These are phyloP conservation scores for Tagetes erecta DNA, from an alignment of 129 eudicot genomes.

Conservation along the genomic window DNA sequence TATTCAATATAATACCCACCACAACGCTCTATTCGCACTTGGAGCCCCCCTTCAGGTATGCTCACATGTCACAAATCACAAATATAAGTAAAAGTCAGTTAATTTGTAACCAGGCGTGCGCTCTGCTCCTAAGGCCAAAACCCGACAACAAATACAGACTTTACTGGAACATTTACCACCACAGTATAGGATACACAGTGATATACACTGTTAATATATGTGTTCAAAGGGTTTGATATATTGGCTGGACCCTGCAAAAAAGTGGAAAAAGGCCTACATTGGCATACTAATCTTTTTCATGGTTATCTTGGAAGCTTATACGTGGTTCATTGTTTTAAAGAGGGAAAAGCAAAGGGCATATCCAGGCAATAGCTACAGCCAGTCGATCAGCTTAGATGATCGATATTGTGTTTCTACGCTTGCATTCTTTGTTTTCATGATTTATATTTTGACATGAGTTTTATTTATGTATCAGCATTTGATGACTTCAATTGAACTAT, in stretches of 20 bases:
- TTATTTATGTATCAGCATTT: conserved; percentile 17
- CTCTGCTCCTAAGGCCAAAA: conserved; percentile 82
- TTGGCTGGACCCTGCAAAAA: conserved; percentile 74
- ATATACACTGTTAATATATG: conserved; percentile 48
- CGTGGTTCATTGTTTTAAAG: conserved; percentile 61
- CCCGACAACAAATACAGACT: conserved; percentile 80
- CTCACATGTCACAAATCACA: neutral
- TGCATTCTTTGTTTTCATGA: conserved; percentile 33
- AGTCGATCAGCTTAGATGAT: conserved; percentile 23
- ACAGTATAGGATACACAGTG: conserved; percentile 57
- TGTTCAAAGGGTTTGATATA: conserved; percentile 72
- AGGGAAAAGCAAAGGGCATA: conserved; percentile 49
- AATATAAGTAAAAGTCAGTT: too few species aligned
- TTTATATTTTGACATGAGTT: conserved; percentile 25
- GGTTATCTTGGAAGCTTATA: conserved; percentile 51
- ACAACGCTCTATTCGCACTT: conserved; percentile 67
- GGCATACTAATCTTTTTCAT: conserved; percentile 58
- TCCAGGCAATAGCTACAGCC: conserved; percentile 35
- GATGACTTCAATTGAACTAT: neutral
- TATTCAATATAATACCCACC: conserved; percentile 44
- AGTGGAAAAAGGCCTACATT: conserved; percentile 77
- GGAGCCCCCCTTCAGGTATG: conserved; percentile 82
- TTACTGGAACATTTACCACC: conserved; percentile 88
- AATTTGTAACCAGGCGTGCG: conserved; percentile 46
- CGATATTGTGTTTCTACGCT: conserved; percentile 3